Evolutionary conservation across 306 rosid species (phyloP), one percentile per base, ranked within the genome.

Genomic region (Psophocarpus tetragonolobus): DNA sequence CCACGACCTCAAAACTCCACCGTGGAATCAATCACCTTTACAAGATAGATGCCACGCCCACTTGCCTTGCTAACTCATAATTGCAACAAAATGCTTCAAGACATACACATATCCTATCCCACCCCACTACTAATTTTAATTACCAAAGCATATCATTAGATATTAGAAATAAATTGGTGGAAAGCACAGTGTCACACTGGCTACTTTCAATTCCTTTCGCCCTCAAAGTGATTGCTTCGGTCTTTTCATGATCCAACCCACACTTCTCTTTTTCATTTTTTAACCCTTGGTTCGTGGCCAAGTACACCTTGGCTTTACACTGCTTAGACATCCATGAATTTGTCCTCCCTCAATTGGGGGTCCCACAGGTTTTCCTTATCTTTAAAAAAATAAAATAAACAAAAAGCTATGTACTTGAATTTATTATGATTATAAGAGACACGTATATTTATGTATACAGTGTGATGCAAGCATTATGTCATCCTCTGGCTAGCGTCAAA

Each of bases 21-120:
- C 18, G 45, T 74, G 23, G 66, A 24, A 44, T 60, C 58, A 14
- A 60, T 66, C 69, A 29, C 24, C 83, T 74, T 81, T 81, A 39
- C 68, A 73, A 77, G 88, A 74, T 85, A 77, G 88, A 74, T 85
- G 84, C 81, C 68, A 54, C 60, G 26, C 73, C 70, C 88, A 78
- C 84, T 78, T 35, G 17, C 66, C 38, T 41, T 3, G 64, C 44
- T 62, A 76, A 30, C 24, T 68, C 72, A 68, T 45, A 68, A 47
- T 81, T 53, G 68, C 51, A 74, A 60, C 33, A 75, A 48, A 56
- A 60, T 60, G 73, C 23, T 63, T 53, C 70, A 72, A 77, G 24
- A 56, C 4, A 27, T 48, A 2, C 18, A 39, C 71, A 74, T 45
- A 75, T 63, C 54, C n/a, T n/a, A n/a, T n/a, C 50, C 83, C 79